phyloP scores from a whole-genome alignment of 306 rosid species.

The Adenanthera pavonina region DNA sequence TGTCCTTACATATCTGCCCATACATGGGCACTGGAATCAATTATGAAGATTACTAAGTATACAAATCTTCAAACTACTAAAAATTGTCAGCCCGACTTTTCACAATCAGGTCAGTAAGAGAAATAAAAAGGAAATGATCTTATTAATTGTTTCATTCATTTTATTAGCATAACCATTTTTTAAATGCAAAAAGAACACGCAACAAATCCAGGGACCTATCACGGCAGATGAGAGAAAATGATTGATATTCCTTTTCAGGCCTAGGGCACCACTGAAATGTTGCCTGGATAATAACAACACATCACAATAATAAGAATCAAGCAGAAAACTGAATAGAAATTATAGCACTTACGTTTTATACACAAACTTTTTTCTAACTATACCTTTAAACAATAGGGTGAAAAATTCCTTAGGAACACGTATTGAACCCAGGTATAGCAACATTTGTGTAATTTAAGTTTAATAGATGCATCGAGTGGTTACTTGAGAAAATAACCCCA shows the following conservation, averaged over 20 bases:
- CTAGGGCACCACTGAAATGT: conserved; percentile 90
- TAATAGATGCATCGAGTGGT: conserved; percentile 27
- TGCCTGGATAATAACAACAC: conserved; percentile 63
- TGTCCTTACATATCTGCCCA: conserved; percentile 95
- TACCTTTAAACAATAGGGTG: conserved; percentile 6
- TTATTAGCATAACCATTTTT: conserved; percentile 23
- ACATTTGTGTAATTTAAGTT: conserved; percentile 1
- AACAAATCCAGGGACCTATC: conserved; percentile 97
- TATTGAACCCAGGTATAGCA: conserved; percentile 30
- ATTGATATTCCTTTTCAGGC: conserved; percentile 97
- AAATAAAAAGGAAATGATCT: conserved; percentile 30
- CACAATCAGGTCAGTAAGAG: conserved; percentile 10
- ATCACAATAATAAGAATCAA: conserved; percentile 42
- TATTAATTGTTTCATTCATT: conserved; percentile 9
- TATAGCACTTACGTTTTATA: conserved; percentile 12
- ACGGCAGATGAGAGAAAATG: conserved; percentile 81
- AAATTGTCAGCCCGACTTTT: conserved; percentile 35
- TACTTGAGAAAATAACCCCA: conserved; percentile 22
- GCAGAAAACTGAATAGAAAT: conserved; percentile 12
- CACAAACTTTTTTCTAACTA: conserved; percentile 19
- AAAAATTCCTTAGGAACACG: conserved; percentile 22
- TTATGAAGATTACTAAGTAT: conserved; percentile 23
- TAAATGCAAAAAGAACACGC: conserved; percentile 48
- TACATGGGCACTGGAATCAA: conserved; percentile 42
- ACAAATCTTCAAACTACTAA: conserved; percentile 17